Base-by-base conservation (phyloP, 1,284 basidiomycete species). In the Pascua guehoae region DNA sequence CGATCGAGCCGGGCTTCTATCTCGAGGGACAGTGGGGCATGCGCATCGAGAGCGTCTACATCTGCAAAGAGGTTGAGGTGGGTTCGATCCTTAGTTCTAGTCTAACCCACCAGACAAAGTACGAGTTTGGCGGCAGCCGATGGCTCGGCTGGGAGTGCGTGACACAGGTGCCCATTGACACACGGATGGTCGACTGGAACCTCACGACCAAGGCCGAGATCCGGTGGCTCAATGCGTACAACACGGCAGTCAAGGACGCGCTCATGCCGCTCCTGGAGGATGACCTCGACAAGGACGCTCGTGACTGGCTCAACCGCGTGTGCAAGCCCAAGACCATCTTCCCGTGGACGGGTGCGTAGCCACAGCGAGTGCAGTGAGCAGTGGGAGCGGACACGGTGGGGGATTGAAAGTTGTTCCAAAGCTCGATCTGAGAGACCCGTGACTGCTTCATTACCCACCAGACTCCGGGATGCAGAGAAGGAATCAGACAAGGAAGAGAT, bases 141-240 rank as follows among this genome's bases (percentile, higher is more conserved):
- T 95, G 88, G 87, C 83, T 93, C 24, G 86, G 86, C 7, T 95
- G 94, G 71, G 90, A 94, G 76, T 86, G 88, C 12, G 79, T 95
- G 61, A 94, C 93, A 3, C 88, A 87, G 55, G 91, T 94, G 5
- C 95, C 96, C 0, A 96, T 98, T 69, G 89, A 95, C 78, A 90
- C 89, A 3, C 84, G 85, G 65, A 88, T 98, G 83, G 86, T 98
- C 54, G 89, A 93, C 69, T 85, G 87, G 55, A 80, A 76, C 43
- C 85, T 98, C 82, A 82, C 98, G 62, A 86, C 86, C 12, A 88
- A 86, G 68, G 87, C 88, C 56, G 93, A 98, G 80, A 87, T 87
- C 67, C 77, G 84, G 57, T 97, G 94, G 94, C 71, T 98, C 54
- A 94, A 92, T 81, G 85, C 86, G 38, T 94, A 98, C 75, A 96